Base-by-base conservation (phyloP, 257 asterid species). In the Verbena officinalis region DNA sequence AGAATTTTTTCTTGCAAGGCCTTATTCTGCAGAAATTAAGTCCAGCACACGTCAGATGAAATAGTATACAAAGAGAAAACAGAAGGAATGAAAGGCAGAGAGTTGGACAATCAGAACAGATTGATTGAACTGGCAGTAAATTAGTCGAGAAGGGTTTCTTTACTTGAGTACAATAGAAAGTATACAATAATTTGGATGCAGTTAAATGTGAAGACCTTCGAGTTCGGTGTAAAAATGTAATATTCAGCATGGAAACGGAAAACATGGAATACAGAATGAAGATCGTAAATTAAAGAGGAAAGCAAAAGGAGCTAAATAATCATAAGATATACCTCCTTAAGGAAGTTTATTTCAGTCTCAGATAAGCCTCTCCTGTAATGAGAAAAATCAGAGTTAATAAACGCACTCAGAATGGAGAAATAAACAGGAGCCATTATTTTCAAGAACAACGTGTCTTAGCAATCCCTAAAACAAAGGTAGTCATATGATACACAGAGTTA, bases 291-390 rank as follows among this genome's bases (percentile, higher is more conserved):
- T 51, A 44, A 50, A 53, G 49, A 48, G 38, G 46, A 65, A 36
- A 43, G 39, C 27, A 60, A 48, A 33, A 24, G 62, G 59, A 42
- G 48, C 57, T 5, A 69, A n/a, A 27, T 7, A 59, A 56, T 31
- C 43, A 39, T 48, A 52, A 53, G 40, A 65, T 10, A 43, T 90
- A 93, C 99, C 99, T 90, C 89, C 82, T 74, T 85, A 23, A 93
- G 92, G 73, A 81, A 84, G 76, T 80, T 73, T 62, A 86, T 81
- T 82, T 93, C 99, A 17, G 85, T 46, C 78, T 84, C 90, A 16
- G 97, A 93, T 77, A 90, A 84, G 67, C 99, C 99, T 80, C 97
- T 80, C 96, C 99, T 93, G 86, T 63, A 71, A 69, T 57, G 69
- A 64, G 63, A 73, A 31, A 72, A 31, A 72, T 23, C 73, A 55